phyloP scores from a whole-genome alignment of 169 alveolate genomes.

The Plasmodium gaboni region DNA sequence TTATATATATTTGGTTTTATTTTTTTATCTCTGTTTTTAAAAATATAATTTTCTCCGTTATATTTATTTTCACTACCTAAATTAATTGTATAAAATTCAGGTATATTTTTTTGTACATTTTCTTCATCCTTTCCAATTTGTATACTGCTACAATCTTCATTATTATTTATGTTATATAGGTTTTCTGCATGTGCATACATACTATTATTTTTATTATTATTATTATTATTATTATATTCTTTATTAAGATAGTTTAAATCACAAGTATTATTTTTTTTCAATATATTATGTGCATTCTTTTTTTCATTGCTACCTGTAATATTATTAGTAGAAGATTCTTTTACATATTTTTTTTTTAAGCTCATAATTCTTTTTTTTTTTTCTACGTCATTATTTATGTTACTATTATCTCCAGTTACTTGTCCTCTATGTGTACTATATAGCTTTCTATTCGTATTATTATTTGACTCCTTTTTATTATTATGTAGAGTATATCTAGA shows the following conservation, averaged over 20 bases:
- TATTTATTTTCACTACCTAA: background rate
- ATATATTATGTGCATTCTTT: background rate
- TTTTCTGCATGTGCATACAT: background rate
- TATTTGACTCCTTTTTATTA: constrained; percentile 10
- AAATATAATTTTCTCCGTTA: background rate
- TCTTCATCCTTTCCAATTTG: background rate
- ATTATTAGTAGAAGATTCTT: background rate
- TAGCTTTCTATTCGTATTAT: background rate
- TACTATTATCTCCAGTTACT: background rate
- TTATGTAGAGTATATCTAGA: constrained; percentile 18
- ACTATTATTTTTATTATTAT: constrained; percentile 5
- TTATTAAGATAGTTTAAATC: background rate
- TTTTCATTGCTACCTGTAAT: background rate
- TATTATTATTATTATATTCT: constrained; percentile 5
- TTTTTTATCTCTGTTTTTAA: constrained; percentile 1
- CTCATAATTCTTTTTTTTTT: background rate
- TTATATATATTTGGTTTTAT: background rate
- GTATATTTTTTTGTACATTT: background rate
- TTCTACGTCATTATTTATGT: background rate
- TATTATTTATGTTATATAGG: too few species aligned
- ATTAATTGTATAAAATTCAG: constrained; percentile 2
- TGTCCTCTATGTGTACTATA: too few species aligned
- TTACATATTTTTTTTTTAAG: background rate
- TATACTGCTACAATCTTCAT: too few species aligned
- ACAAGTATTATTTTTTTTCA: constrained; percentile 8